These are phyloP conservation scores for Hirschioporus abietinus DNA, from an alignment of 768 basidiomycete genomes.

Conservation along the genomic window DNA sequence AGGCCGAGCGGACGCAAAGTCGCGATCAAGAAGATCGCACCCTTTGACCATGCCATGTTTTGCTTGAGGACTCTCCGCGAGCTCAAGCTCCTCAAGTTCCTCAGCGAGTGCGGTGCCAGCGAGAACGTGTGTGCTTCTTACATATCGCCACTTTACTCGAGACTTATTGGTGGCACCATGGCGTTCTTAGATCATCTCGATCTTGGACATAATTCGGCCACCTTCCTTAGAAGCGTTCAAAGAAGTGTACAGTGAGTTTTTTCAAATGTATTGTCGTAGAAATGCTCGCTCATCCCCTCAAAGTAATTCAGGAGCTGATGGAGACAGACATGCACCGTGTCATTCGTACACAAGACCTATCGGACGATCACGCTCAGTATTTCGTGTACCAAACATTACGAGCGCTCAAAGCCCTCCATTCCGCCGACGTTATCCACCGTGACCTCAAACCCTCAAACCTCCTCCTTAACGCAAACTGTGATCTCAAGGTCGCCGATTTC, in stretches of 20 bases:
- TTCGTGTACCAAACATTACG: slow-evolving; percentile 93
- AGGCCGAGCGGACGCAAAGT: slow-evolving; percentile 84
- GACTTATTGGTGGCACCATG: slow-evolving; percentile 7
- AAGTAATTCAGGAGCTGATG: slow-evolving; percentile 90
- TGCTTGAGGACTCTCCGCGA: slow-evolving; percentile 76
- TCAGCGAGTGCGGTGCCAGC: slow-evolving; percentile 84
- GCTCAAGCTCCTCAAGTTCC: slow-evolving; percentile 65
- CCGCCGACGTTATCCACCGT: slow-evolving; percentile 92
- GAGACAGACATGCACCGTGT: slow-evolving; percentile 97
- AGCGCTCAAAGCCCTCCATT: slow-evolving; percentile 93
- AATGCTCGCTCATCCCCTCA: slow-evolving; percentile 13
- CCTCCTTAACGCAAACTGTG: slow-evolving; percentile 95
- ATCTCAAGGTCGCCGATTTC: slow-evolving; percentile 94
- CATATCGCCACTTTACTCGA: neutral
- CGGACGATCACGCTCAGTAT: slow-evolving; percentile 93
- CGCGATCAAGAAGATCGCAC: slow-evolving; percentile 94
- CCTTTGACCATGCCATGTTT: slow-evolving; percentile 96
- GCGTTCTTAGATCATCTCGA: slow-evolving; percentile 71
- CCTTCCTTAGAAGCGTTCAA: slow-evolving; percentile 76
- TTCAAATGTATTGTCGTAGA: slow-evolving; percentile 4
- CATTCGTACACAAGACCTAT: slow-evolving; percentile 90
- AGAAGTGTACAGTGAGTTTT: slow-evolving; percentile 72
- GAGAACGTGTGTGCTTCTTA: slow-evolving; percentile 56
- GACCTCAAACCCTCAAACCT: slow-evolving; percentile 98
- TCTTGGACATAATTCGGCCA: slow-evolving; percentile 85